Evolutionary conservation across 2,329 filamentous ascomycete species (phyloP).

Genomic region (Pseudogymnoascus sp.): DNA sequence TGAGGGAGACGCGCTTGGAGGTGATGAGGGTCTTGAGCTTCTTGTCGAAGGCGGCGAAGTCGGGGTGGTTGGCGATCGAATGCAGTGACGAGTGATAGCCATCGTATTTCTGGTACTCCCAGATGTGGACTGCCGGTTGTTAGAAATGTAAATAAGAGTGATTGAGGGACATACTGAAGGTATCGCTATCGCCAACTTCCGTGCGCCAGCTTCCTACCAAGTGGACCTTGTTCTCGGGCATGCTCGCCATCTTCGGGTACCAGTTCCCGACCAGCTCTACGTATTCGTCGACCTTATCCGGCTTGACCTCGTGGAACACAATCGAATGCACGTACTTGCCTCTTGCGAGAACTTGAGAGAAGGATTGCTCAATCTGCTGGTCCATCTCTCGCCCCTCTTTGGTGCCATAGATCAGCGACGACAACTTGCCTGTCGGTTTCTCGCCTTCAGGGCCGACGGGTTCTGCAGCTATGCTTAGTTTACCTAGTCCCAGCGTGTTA

Average conservation of each 20-base stretch:
- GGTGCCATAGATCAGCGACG: constrained; percentile 91
- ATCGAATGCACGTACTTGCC: constrained; percentile 99
- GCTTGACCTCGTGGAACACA: constrained; percentile 91
- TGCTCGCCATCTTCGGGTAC: constrained; percentile 83
- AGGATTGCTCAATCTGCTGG: constrained; percentile 90
- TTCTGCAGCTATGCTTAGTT: constrained; percentile 52
- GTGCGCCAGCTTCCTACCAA: constrained; percentile 97
- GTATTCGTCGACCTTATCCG: constrained; percentile 93
- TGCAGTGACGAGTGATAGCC: constrained; percentile 91
- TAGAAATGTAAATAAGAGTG: constrained; percentile 20
- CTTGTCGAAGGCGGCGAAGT: constrained; percentile 73
- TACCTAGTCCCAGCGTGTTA: constrained; percentile 45
- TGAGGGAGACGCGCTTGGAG: constrained; percentile 79
- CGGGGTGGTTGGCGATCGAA: constrained; percentile 72
- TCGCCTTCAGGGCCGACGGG: constrained; percentile 50
- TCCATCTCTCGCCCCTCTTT: constrained; percentile 92
- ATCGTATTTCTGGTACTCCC: constrained; percentile 97
- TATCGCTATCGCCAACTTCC: constrained; percentile 94
- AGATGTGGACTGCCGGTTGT: constrained; percentile 79
- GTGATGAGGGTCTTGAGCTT: constrained; percentile 81
- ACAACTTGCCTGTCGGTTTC: constrained; percentile 65
- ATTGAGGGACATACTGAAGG: constrained; percentile 63
- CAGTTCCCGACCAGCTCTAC: constrained; percentile 79
- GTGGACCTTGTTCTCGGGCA: constrained; percentile 86
- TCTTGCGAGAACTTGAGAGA: constrained; percentile 86